Evolutionary conservation across 371 early-diverging fungal genomes (phyloP), one percentile per base, ranked within the genome.

Genomic region (Chytridiales sp.): DNA sequence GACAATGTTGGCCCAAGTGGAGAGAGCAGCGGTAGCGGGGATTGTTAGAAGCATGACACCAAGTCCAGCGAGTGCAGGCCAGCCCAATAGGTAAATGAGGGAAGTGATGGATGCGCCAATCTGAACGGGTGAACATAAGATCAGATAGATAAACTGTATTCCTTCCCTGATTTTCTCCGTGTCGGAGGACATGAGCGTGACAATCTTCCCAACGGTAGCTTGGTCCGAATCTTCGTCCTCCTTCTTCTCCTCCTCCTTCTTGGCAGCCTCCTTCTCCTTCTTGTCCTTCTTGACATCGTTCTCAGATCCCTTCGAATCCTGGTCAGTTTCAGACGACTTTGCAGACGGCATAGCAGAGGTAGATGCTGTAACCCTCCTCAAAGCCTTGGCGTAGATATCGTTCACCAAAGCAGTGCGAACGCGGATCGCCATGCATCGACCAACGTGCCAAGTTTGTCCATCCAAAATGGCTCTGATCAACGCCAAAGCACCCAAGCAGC

Each of bases 371-470:
- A 62, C 64, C 30, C 65, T 22, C 22, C 56, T 17, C 38, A 78
- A 56, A 9, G 66, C 47, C 52, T 78, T 78, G 17, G 46, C 41
- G 64, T 75, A 78, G 52, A 78, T 62, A 29, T 71, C 68, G 32
- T 63, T 51, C 40, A 78, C 61, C 5, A 78, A 27, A 30, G 70
- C 56, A 5, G 69, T 46, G 26, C 75, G 62, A 21, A 74, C 36
- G 11, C 74, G 62, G 27, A 58, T 59, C 6, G 62, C 67, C 27
- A 68, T 53, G 15, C 70, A 51, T 3, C 71, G 58, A 15, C 71
- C 74, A 6, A 31, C 50, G 34, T 67, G 75, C 64, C 64, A 74
- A 64, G 74, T 68, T 52, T 80, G 80, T 39, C 69, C 70, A 40
- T 78, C 67, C 46, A 39, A 56, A 2, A 61, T 41, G 3, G 68